Evolutionary conservation across 192 early-diverging fungal species (phyloP), one percentile per base, ranked within the genome.

Genomic region (Dissophora ornata): DNA sequence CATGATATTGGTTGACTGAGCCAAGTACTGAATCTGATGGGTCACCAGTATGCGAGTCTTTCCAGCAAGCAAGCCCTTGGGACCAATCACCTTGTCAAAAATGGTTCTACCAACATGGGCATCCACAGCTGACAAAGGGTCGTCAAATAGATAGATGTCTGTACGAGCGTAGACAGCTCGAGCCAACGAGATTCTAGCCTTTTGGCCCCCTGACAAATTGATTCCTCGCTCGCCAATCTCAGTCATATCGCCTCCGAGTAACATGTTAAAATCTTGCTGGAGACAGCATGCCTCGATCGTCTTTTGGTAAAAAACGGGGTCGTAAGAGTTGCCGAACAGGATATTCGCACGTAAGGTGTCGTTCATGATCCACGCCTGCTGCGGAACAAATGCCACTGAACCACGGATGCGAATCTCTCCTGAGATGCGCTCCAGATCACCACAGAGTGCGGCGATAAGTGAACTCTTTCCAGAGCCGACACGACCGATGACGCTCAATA

Each of bases 211-310:
- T 26, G 91, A 94, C 36, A 98, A 81, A 42, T 93, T 96, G 67
- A 96, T 90, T 33, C 97, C 97, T 59, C 88, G 86, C 79, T 96
- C 94, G 36, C 96, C 94, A 74, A 96, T 94, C 68, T 98, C 96
- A 13, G 94, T 96, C 81, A 87, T 71, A 79, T 99, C 98, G 19
- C 96, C 96, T 21, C 85, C 93, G 5, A 89, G 79, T 28, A 98
- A 74, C 28, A 95, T 93, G 13, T 87, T 89, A 21, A 99, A 82
- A 84, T 99, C 98, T 12, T 83, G 85, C 32, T 85, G 86, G 36
- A 99, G 80, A 28, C 91, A 91, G 81, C 97, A 99, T 1, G 92
- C 93, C 24, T 86, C 83, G 60, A 99, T 81, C 4, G 87, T 85
- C 42, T 81, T 80, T 42, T 67, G 64, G 25, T 77, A 77, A 40